These are phyloP conservation scores for Pseudogymnoascus sp. DNA, from an alignment of 2,329 filamentous ascomycete genomes.

Conservation along the genomic window DNA sequence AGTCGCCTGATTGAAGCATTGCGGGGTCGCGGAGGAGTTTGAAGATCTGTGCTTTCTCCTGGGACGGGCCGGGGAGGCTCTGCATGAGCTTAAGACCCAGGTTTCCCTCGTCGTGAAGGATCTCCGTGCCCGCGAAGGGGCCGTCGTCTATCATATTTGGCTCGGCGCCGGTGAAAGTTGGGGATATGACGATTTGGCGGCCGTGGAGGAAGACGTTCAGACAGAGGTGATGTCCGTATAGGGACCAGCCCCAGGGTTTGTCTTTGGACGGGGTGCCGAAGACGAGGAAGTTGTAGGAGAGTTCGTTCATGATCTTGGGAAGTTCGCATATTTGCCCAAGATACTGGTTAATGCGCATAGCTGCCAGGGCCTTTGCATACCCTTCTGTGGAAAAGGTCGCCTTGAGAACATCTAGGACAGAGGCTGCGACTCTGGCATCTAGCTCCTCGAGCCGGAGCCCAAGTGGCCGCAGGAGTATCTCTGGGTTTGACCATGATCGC, in stretches of 20 bases:
- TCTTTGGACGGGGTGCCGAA: slow-evolving; percentile 14
- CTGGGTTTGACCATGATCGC: slow-evolving; percentile 17
- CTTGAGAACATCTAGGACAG: slow-evolving; percentile 13
- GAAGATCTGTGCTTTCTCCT: slow-evolving; percentile 42
- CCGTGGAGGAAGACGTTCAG: slow-evolving; percentile 61
- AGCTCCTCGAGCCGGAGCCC: slow-evolving; percentile 15
- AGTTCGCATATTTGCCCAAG: slow-evolving; percentile 15
- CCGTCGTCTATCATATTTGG: slow-evolving; percentile 47
- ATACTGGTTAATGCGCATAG: slow-evolving; percentile 14
- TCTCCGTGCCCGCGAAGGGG: slow-evolving; percentile 23
- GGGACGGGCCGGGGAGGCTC: slow-evolving; percentile 19
- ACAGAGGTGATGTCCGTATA: slow-evolving; percentile 71
- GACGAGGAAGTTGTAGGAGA: slow-evolving; percentile 16
- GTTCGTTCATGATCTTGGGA: slow-evolving; percentile 13
- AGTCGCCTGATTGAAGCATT: slow-evolving; percentile 47
- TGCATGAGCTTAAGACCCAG: slow-evolving; percentile 25
- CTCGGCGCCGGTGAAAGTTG: slow-evolving; percentile 72
- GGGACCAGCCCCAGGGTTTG: slow-evolving; percentile 14
- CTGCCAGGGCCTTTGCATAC: slow-evolving; percentile 14
- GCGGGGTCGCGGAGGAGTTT: slow-evolving; percentile 52
- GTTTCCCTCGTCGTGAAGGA: slow-evolving; percentile 31
- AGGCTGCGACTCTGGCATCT: not conserved
- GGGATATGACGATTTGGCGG: slow-evolving; percentile 58
- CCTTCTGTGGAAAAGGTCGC: slow-evolving; percentile 15
- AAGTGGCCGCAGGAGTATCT: slow-evolving; percentile 12